These are phyloP conservation scores for Niveomyces coronatus DNA, from an alignment of 2,329 filamentous ascomycete genomes.

Conservation along the genomic window DNA sequence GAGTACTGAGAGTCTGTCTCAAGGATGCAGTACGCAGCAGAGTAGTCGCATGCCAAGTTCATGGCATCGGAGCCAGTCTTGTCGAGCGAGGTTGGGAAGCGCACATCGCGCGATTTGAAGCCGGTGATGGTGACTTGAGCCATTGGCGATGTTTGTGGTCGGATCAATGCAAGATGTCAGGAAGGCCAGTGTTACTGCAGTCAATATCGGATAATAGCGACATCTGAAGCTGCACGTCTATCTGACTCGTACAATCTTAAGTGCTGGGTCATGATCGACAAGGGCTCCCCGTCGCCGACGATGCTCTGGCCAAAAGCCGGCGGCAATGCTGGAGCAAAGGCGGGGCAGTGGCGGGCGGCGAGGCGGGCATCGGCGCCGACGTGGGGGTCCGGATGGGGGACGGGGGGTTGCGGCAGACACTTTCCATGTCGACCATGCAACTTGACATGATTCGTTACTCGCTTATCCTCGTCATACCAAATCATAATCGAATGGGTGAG, in stretches of 20 bases:
- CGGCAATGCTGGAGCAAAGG: background rate
- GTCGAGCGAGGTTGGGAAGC: slow-evolving; percentile 84
- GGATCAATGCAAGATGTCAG: background rate
- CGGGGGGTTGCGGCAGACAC: too few relatives aligned
- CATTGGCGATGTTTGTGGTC: slow-evolving; percentile 8
- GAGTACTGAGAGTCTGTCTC: slow-evolving; percentile 62
- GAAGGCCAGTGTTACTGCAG: background rate
- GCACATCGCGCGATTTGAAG: slow-evolving; percentile 62
- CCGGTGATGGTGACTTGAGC: slow-evolving; percentile 59
- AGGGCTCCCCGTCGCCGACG: too few relatives aligned
- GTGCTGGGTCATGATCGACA: too few relatives aligned
- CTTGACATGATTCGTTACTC: too few relatives aligned
- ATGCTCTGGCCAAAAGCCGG: background rate
- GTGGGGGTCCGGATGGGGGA: background rate
- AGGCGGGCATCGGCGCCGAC: background rate
- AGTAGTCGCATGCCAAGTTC: slow-evolving; percentile 91
- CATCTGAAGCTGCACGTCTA: too few relatives aligned
- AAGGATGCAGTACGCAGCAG: slow-evolving; percentile 86
- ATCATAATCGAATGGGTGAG: too few relatives aligned
- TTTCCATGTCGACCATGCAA: too few relatives aligned
- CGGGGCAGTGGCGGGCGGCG: background rate
- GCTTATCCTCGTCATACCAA: too few relatives aligned
- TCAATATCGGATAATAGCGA: too few relatives aligned
- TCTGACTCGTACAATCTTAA: too few relatives aligned
- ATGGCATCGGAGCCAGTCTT: slow-evolving; percentile 96